A percentile compares a stretch with the other conserved stretches of the same genome.
Conservation (phyloP, 805 yeast species). For the Cyberlindnera lachancei region DNA sequence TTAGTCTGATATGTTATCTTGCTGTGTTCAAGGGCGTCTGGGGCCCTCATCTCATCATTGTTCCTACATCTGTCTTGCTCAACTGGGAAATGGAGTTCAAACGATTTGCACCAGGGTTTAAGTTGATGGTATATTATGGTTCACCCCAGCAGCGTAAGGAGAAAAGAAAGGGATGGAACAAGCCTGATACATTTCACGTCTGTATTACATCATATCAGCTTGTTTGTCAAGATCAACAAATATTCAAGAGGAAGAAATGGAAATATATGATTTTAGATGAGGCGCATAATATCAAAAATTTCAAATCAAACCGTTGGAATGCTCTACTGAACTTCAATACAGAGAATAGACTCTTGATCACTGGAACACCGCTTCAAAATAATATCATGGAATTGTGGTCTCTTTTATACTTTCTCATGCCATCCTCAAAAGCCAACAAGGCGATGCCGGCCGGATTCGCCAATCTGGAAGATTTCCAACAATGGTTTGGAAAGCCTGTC, state of each 20-base stretch:
- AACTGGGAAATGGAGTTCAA: slow-evolving; percentile 99
- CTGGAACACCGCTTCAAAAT: slow-evolving; percentile 97
- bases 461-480: slow-evolving; percentile 89
- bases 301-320: slow-evolving; percentile 95
- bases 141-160: slow-evolving; percentile 95
- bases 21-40: slow-evolving; percentile 92
- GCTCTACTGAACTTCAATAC: slow-evolving; percentile 91
- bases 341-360: slow-evolving; percentile 73
- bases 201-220: slow-evolving; percentile 96
- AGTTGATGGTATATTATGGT: slow-evolving; percentile 92
- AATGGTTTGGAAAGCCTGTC: slow-evolving; percentile 98
- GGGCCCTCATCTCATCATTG: slow-evolving; percentile 98
- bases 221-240: slow-evolving; percentile 95
- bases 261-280: slow-evolving; percentile 95
- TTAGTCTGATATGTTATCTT: slow-evolving; percentile 72
- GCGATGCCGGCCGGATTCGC: slow-evolving; percentile 92
- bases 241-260: slow-evolving; percentile 90
- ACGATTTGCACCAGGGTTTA: slow-evolving; percentile 96
- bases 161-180: slow-evolving; percentile 96
- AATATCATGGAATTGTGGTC: slow-evolving; percentile 97
- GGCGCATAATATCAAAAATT: slow-evolving; percentile 96
- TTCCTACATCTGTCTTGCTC: slow-evolving; percentile 94
- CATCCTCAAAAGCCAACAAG: slow-evolving; percentile 64
- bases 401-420: slow-evolving; percentile 89
- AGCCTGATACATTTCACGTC: slow-evolving; percentile 90